Conservation (phyloP, 1,284 basidiomycete genomes). For the Microstroma glucosiphilum region DNA sequence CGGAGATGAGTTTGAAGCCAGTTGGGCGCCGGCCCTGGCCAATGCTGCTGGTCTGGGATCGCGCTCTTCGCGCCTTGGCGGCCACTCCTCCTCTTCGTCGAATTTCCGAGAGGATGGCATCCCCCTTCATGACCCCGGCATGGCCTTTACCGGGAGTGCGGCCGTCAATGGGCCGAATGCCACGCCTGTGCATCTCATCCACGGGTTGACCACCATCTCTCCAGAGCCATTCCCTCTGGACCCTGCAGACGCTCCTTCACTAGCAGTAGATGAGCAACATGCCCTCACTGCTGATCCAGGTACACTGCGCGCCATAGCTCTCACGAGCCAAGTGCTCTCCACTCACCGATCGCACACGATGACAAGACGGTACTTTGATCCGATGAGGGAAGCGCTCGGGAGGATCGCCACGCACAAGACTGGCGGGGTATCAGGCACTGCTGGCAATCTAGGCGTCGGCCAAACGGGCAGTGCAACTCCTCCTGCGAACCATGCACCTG, state of each 20-base stretch:
- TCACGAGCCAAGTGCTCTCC: constrained; percentile 42
- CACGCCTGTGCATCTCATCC: constrained; percentile 46
- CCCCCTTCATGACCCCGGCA: neutral
- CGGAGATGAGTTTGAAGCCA: constrained; percentile 41
- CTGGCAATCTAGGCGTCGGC: neutral
- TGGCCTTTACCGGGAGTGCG: constrained; percentile 16
- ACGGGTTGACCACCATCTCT: constrained; percentile 41
- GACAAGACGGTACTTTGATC: constrained; percentile 44
- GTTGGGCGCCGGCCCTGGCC: constrained; percentile 36
- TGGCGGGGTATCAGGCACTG: neutral
- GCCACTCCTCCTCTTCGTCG: neutral
- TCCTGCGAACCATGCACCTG: neutral
- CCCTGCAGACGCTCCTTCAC: constrained; percentile 34
- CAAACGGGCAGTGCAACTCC: neutral
- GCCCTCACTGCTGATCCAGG: constrained; percentile 23
- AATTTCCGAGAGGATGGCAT: neutral
- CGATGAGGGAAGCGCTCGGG: constrained; percentile 37
- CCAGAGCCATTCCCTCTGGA: constrained; percentile 44
- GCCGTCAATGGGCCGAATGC: constrained; percentile 42
- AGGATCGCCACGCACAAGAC: constrained; percentile 17
- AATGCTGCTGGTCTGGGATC: constrained; percentile 35
- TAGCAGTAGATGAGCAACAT: constrained; percentile 15
- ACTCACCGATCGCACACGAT: constrained; percentile 41
- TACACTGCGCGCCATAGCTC: constrained; percentile 43
- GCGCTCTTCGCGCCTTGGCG: constrained; percentile 9